Base-by-base conservation (phyloP, 2,329 filamentous ascomycete species). In the Penicillium corylophilum region DNA sequence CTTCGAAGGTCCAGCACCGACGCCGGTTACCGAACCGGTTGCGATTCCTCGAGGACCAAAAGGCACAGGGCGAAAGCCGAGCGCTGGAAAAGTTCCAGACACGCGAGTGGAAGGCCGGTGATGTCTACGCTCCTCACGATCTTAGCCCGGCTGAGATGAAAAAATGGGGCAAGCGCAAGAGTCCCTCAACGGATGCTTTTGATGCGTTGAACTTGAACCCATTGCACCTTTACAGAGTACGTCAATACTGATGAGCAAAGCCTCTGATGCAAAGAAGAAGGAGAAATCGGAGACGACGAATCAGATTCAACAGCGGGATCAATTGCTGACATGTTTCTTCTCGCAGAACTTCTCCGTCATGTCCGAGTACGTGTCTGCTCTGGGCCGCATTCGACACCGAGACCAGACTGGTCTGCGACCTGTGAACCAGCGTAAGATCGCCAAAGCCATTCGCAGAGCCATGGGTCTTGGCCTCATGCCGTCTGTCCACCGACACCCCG, bases 401-500 rank as follows among this genome's bases (percentile, higher is more conserved):
- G 80, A 72, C 5, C 78, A 86, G 22, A 97, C 92, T 0, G 90
- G 90, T 13, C 78, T 99, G 55, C 82, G 90, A 51, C 88, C 89
- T 2, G 87, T 89, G 60, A 97, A 97, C 78, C 94, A 99, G 78
- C 82, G 94, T 61, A 91, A 88, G 75, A 85, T 99, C 68, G 89
- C 93, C 56, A 96, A 95, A 79, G 93, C 95, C 47, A 88, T 99
- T 64, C 81, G 94, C 60, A 83, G 94, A 63, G 87, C 89, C 18
- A 87, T 97, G 64, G 94, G 92, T 1, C 81, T 96, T 67, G 94
- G 94, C 15, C 78, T 97, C 54, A 91, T 97, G 81, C 94, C 94
- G 22, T 95, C 87, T 70, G 87, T 95, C 49, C 89, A 99, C 76
- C 79, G 80, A 60, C 94, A 99, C 75, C 94, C 94, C 3, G 89